phyloP scores from a whole-genome alignment of 441 rosid genomes.

The Manihot esculenta region DNA sequence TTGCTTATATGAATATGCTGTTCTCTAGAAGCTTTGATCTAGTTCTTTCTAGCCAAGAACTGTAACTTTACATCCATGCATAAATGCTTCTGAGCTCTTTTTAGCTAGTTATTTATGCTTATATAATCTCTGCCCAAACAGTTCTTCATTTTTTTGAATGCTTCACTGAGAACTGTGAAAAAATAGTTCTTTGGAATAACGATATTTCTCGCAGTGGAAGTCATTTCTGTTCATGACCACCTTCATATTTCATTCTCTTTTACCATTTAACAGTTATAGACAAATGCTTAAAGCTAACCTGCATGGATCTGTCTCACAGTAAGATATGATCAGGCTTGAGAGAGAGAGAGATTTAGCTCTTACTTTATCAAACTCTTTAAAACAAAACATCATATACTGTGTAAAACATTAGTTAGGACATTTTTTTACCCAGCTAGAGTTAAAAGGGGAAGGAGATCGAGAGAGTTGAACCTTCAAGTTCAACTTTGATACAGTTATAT shows the following conservation, averaged over 20 bases:
- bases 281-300: not conserved
- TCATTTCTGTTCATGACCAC: not conserved
- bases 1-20: not conserved
- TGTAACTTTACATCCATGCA: constrained; percentile 16
- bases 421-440: too few relatives aligned
- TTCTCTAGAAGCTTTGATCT: constrained; percentile 13
- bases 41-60: constrained; percentile 21
- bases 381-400: constrained; percentile 3
- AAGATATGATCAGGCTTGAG: not conserved
- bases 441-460: too few relatives aligned
- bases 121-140: not conserved
- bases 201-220: not conserved
- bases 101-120: not conserved
- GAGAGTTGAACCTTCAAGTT: too few relatives aligned
- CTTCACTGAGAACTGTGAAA: not conserved
- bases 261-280: not conserved
- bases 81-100: not conserved
- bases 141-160: not conserved
- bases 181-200: not conserved
- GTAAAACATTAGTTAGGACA: constrained; percentile 23
- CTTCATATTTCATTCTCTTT: not conserved
- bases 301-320: too few relatives aligned
- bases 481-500: too few relatives aligned
- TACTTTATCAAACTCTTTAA: not conserved
- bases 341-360: not conserved